Conservation (phyloP, 371 early-diverging fungal species). For the Lichtheimia corymbifera region DNA sequence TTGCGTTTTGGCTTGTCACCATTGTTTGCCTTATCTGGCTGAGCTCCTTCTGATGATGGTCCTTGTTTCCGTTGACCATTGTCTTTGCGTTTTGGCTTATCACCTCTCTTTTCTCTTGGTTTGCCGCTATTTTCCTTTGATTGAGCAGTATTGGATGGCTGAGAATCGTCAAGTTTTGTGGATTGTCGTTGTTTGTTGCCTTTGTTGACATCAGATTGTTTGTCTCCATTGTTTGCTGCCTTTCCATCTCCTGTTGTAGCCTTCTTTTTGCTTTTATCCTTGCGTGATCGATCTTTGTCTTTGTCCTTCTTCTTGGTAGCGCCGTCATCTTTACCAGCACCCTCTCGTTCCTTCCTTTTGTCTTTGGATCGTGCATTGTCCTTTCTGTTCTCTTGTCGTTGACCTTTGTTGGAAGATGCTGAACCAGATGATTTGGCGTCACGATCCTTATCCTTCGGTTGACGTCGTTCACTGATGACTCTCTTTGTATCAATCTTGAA, state of each 20-base stretch:
- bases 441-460: neutral
- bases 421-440: neutral
- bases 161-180: too few species aligned
- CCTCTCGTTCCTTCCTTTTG: neutral
- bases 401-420: neutral
- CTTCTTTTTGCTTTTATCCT: conserved; percentile 2
- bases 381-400: neutral
- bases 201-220: conserved; percentile 5
- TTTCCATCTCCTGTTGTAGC: conserved; percentile 22
- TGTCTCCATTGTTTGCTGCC: conserved; percentile 9
- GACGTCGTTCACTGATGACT: neutral
- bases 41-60: too few species aligned
- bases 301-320: conserved; percentile 6
- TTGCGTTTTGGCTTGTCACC: neutral
- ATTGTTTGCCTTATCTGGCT: neutral
- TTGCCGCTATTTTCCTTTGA: conserved; percentile 2
- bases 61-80: too few species aligned
- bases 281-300: conserved; percentile 2
- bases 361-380: conserved; percentile 4
- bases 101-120: conserved; percentile 1
- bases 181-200: too few species aligned
- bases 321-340: neutral
- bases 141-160: too few species aligned
- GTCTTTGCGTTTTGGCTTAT: too few species aligned
- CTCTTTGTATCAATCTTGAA: conserved; percentile 27